Percentiles rank a stretch among this genome's conserved stretches.
Evolutionary conservation across 352 stramenopile species (phyloP).

Genomic region (Phytophthora podocarpi): DNA sequence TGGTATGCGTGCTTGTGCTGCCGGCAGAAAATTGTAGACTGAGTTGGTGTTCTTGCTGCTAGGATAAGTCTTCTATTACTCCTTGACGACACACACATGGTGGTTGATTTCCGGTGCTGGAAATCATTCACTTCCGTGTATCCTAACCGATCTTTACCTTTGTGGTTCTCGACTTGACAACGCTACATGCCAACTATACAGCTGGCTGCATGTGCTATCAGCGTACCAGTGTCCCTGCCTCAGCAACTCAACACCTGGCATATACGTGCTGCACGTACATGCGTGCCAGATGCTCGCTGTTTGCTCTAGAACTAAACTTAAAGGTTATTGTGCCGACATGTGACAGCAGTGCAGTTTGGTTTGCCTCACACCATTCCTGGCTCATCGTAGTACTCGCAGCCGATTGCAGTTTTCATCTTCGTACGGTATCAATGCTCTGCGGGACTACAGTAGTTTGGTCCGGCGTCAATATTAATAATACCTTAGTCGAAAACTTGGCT

Average conservation of each 20-base stretch:
- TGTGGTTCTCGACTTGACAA: slow-evolving; percentile 8
- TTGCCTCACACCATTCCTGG: no score
- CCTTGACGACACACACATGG: neutral
- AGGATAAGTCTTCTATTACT: neutral
- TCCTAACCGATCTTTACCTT: neutral
- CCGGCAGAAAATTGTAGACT: slow-evolving; percentile 16
- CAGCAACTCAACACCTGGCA: slow-evolving; percentile 2
- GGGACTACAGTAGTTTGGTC: no score
- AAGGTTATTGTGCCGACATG: no score
- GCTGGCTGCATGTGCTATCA: slow-evolving; percentile 2
- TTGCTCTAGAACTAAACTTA: no score
- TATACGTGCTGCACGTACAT: slow-evolving; percentile 5
- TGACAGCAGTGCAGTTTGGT: no score
- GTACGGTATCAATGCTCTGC: no score
- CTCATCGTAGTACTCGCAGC: no score
- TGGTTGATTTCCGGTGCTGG: slow-evolving; percentile 6
- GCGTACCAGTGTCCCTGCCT: neutral
- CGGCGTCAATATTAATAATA: no score
- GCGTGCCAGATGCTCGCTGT: slow-evolving; percentile 1
- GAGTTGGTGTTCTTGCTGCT: neutral
- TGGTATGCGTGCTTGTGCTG: slow-evolving; percentile 23
- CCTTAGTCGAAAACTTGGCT: no score
- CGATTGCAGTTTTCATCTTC: no score
- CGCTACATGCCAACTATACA: slow-evolving; percentile 4
- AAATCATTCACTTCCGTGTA: neutral